Evolutionary conservation across 495 filamentous ascomycete genomes (phyloP).

Genomic region (Aspergillus nidulans): DNA sequence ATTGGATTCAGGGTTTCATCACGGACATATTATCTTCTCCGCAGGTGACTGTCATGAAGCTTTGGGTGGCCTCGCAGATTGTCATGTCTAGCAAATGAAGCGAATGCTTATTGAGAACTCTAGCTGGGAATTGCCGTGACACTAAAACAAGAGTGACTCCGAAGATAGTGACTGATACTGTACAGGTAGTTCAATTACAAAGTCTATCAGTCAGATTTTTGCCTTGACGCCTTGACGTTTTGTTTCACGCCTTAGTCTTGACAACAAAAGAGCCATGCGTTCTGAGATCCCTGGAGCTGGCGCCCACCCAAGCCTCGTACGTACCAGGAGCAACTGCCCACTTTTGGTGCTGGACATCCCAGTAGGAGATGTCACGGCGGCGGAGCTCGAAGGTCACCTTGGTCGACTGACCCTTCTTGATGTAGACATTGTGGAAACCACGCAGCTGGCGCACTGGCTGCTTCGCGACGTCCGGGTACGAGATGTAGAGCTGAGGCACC

Average conservation of each 20-base stretch:
- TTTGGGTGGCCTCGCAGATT: too few species aligned
- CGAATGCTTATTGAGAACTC: too few species aligned
- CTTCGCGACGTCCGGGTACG: slow-evolving; percentile 37
- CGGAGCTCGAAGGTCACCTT: slow-evolving; percentile 53
- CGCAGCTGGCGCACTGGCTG: slow-evolving; percentile 39
- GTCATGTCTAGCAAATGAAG: too few species aligned
- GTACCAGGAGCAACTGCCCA: slow-evolving; percentile 55
- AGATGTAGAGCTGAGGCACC: slow-evolving; percentile 63
- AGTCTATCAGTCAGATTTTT: too few species aligned
- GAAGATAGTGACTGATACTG: too few species aligned
- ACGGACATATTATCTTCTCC: too few species aligned
- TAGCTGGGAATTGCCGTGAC: too few species aligned
- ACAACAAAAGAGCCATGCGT: background rate
- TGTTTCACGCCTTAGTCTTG: background rate
- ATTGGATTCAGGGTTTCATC: too few species aligned
- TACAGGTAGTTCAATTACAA: too few species aligned
- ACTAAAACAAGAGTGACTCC: too few species aligned
- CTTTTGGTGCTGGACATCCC: slow-evolving; percentile 56
- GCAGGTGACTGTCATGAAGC: too few species aligned
- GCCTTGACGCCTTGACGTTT: too few species aligned
- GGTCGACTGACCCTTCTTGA: slow-evolving; percentile 36
- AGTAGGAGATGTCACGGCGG: slow-evolving; percentile 61
- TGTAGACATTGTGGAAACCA: slow-evolving; percentile 57
- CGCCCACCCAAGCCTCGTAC: slow-evolving; percentile 53
- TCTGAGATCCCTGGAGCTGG: slow-evolving; percentile 7